Evolutionary conservation across 164 flowering plant genomes (phyloP), one percentile per base, ranked within the genome.

Genomic region (Vitis vinifera): DNA sequence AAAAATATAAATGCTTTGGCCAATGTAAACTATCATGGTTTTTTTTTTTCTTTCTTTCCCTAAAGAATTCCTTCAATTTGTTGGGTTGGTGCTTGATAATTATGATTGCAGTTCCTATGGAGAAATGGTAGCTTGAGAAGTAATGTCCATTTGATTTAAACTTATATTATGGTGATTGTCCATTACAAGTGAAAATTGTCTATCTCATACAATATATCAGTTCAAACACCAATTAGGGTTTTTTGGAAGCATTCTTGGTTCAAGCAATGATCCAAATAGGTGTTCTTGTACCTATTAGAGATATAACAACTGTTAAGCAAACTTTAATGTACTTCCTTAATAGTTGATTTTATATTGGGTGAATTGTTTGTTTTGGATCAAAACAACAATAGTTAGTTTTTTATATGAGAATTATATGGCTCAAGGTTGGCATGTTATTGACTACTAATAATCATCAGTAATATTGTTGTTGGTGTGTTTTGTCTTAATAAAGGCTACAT

Each of bases 201-300:
- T 57, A 9, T 67, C 17, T 59, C 31, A 61, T 78, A 80, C 92
- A 93, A 98, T 79, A 93, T 95, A 93, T 95, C 71, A 95, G 92
- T 74, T 87, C 87, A 68, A 95, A 95, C 71, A 91, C 93, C 71
- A 83, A 97, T 78, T 97, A 87, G 77, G 98, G 99, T 49, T 79
- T 93, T 73, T 84, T 93, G 65, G 99, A 95, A 79, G 67, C 80
- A 63, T 95, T 95, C 65, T 95, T 74, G 99, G 98, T 95, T 81
- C 88, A 89, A 66, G 88, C 98, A 68, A 91, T 89, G 94, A 73
- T 95, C 80, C 97, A 90, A 75, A 95, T 93, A 97, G 99, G 99
- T 68, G 95, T 95, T 68, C 93, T 95, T 67, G 99, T 95, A 55
- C 99, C 99, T 55, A 95, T 98, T 51, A 98, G 99, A 71, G 99